A percentile compares a stretch with the other conserved stretches of the same genome.
Evolutionary conservation across 768 basidiomycete genomes (phyloP).

Genomic region (Trametes cubensis): DNA sequence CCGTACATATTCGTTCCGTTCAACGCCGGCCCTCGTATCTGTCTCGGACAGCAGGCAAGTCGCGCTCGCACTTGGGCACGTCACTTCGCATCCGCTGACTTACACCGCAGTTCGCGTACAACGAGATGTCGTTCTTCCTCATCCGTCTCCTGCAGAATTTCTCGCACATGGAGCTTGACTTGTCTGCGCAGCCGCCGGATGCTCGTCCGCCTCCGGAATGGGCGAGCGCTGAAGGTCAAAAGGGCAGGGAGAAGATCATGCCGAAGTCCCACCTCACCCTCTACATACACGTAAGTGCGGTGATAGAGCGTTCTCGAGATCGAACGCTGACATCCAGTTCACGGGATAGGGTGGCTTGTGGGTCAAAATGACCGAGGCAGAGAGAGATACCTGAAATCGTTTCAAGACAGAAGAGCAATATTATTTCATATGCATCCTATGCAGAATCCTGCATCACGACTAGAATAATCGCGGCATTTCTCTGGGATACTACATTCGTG

Average conservation of each 20-base stretch:
- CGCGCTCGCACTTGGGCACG: not conserved
- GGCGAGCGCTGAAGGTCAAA: constrained; percentile 38
- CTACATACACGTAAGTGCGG: constrained; percentile 39
- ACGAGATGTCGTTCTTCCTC: constrained; percentile 57
- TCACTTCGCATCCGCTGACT: no score
- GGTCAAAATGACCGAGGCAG: constrained; percentile 32
- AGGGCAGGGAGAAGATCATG: constrained; percentile 44
- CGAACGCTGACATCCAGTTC: no score
- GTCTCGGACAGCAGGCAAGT: constrained; percentile 52
- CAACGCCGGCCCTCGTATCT: constrained; percentile 68
- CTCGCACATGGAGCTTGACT: constrained; percentile 43
- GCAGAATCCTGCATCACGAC: no score
- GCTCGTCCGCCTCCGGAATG: constrained; percentile 37
- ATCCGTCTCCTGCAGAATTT: constrained; percentile 55
- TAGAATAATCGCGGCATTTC: no score
- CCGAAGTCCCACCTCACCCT: constrained; percentile 45
- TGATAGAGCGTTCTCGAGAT: no score
- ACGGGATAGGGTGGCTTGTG: constrained; percentile 32
- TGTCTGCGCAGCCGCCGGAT: constrained; percentile 39
- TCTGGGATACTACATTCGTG: no score
- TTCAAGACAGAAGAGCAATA: no score
- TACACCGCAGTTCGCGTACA: constrained; percentile 50
- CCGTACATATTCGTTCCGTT: constrained; percentile 74
- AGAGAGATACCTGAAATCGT: constrained; percentile 15
- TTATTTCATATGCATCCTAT: no score